Percentiles rank a stretch among this genome's conserved stretches.
These are phyloP conservation scores for Hyphochytrium catenoides DNA, from an alignment of 352 stramenopile genomes.

Conservation along the genomic window DNA sequence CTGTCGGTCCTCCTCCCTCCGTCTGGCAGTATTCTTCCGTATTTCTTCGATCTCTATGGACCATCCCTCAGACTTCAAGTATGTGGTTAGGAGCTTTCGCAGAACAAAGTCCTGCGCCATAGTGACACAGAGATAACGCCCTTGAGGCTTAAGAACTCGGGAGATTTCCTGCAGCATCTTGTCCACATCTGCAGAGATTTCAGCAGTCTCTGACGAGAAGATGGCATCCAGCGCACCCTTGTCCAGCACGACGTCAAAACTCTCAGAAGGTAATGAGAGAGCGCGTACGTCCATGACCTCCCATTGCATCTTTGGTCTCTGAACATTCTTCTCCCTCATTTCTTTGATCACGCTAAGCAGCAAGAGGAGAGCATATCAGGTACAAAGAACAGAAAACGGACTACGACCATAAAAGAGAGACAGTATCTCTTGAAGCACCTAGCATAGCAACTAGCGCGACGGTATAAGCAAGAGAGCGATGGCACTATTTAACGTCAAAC, in stretches of 20 bases:
- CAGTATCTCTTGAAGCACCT: no score
- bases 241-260: constrained; percentile 46
- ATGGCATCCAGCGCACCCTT: constrained; percentile 51
- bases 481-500: no score
- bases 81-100: constrained; percentile 22
- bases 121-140: constrained; percentile 41
- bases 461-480: no score
- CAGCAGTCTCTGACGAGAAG: constrained; percentile 21
- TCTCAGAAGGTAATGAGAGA: no score
- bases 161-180: constrained; percentile 38
- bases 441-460: no score
- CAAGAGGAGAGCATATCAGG: no score
- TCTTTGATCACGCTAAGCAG: constrained; percentile 49
- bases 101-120: constrained; percentile 53
- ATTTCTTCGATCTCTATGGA: constrained; percentile 14
- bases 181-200: constrained; percentile 18
- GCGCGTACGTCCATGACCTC: constrained; percentile 29
- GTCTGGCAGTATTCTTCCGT: constrained; percentile 5
- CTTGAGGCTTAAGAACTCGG: constrained; percentile 23
- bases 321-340: constrained; percentile 26
- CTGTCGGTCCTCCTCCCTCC: constrained; percentile 11
- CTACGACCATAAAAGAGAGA: no score
- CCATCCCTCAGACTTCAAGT: constrained; percentile 12
- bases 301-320: constrained; percentile 21
- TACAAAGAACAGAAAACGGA: no score